Evolutionary conservation across 148 eudicot genomes (phyloP), one percentile per base, ranked within the genome.

Genomic region (Vaccinium macrocarpon): DNA sequence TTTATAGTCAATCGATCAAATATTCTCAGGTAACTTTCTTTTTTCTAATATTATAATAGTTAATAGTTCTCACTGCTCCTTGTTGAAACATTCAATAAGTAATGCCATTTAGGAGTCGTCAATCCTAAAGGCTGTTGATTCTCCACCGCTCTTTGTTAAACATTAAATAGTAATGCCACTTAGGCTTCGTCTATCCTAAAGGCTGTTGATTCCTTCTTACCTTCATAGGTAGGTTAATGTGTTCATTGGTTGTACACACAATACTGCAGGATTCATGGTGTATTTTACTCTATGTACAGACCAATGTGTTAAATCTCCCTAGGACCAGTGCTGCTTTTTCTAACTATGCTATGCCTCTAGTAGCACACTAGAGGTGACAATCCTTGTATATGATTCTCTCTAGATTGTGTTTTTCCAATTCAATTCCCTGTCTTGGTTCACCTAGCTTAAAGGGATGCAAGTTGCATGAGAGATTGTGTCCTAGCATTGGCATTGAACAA

Each of bases 381-480:
- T 52, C 55, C 13, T 9, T 52, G 55, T 52, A 15, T 52, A 52
- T 10, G 18, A 55, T 55, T 55, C 57, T 14, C 27, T 64, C 71
- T 23, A 9, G 32, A n/a, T 64, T 64, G 29, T 64, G 71, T 64
- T 25, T 64, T 59, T 23, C 25, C 64, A 19, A 2, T 2, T 21
- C 64, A 18, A 59, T 59, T 21, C 68, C 27, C 27, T 61, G n/a
- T 35, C 76, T 72, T 72, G 48, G 48, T 72, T 74, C 78, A 74
- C 25, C 23, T 74, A 16, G 52, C 50, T 74, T 76, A n/a, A 74
- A 76, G 53, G 53, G 32, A 16, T 76, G 55, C 55, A 10, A 27
- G 57, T 81, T 64, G 83, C 48, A 50, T 50, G 61, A 25, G 56
- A 56, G 61, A 52, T 78, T 78, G 42, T 52, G 61, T 14, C 81